Evolutionary conservation across 2,329 filamentous ascomycete genomes (phyloP), one percentile per base, ranked within the genome.

Genomic region (Aspergillus sp.): DNA sequence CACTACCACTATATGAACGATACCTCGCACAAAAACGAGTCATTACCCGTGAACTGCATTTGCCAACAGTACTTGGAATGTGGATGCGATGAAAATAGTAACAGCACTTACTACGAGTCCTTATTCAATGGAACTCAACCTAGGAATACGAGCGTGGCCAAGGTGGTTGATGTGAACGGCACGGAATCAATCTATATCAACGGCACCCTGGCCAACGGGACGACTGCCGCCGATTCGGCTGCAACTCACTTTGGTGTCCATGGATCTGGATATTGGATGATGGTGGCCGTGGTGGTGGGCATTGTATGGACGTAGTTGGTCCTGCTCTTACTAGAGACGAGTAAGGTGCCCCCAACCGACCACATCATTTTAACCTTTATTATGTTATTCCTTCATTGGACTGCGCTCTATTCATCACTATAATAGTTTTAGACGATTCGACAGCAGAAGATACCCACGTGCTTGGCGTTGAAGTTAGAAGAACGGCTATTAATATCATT

Each of bases 11-110:
- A 78, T 60, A 80, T 80, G 72, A 74, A 81, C 61, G 72, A 80
- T 45, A 75, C 77, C 6, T 76, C 71, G 36, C 76, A 79, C 47
- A 65, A 69, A 9, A 85, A 86, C 67, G 74, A 82, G 65, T 79
- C 79, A 0, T 65, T 83, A 12, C 84, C 84, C 0, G 81, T 87
- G 6, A 74, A 80, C 3, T 89, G 86, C 67, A 69, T 86, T 39
- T 89, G 86, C 69, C 76, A 83, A 61, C 68, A 82, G 59, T 82
- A 83, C 66, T 74, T 71, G 17, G 78, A 80, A 36, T 89, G 86
- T 67, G 84, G 85, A 4, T 89, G 86, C 67, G 86, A 87, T 58
- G 74, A 80, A 43, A 80, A 78, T 63, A 73, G 74, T 45, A 79
- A 82, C 61, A 66, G 67, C 49, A 80, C 76, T 1, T 81, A 78